Percentiles rank a stretch among this genome's conserved stretches.
phyloP scores from a whole-genome alignment of 352 stramenopile genomes.

The Pythium chondricola region DNA sequence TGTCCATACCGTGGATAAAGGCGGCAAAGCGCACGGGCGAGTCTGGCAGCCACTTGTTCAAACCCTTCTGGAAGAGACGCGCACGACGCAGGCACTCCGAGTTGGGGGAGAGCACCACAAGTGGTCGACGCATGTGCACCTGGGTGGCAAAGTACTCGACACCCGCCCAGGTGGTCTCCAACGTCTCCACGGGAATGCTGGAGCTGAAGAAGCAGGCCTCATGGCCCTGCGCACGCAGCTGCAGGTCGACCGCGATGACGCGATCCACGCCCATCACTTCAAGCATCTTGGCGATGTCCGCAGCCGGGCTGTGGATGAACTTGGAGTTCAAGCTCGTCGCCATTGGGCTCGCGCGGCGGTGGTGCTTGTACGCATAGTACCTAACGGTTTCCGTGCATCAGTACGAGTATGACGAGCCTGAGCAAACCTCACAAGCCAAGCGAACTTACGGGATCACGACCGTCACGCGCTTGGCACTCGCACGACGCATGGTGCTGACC shows the following conservation, averaged over 20 bases:
- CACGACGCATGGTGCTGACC: slow-evolving; percentile 90
- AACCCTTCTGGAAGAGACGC: slow-evolving; percentile 76
- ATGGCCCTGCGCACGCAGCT: slow-evolving; percentile 85
- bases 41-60: slow-evolving; percentile 86
- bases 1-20: slow-evolving; percentile 71
- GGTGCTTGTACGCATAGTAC: slow-evolving; percentile 93
- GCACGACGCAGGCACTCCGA: slow-evolving; percentile 78
- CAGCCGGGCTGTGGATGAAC: slow-evolving; percentile 86
- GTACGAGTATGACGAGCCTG: background rate
- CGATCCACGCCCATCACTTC: slow-evolving; percentile 93
- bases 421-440: background rate
- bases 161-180: slow-evolving; percentile 88
- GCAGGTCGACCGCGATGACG: slow-evolving; percentile 91
- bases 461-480: slow-evolving; percentile 92
- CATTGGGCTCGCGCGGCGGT: slow-evolving; percentile 78
- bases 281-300: slow-evolving; percentile 90
- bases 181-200: slow-evolving; percentile 86
- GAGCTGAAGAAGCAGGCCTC: slow-evolving; percentile 91
- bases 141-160: slow-evolving; percentile 91
- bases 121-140: slow-evolving; percentile 63
- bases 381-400: slow-evolving; percentile 11
- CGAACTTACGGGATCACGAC: slow-evolving; percentile 86
- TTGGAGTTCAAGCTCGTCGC: slow-evolving; percentile 89
- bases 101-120: slow-evolving; percentile 88
- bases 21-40: slow-evolving; percentile 73